Base-by-base conservation (phyloP, 345 rosid species). In the Lepidium africanum region DNA sequence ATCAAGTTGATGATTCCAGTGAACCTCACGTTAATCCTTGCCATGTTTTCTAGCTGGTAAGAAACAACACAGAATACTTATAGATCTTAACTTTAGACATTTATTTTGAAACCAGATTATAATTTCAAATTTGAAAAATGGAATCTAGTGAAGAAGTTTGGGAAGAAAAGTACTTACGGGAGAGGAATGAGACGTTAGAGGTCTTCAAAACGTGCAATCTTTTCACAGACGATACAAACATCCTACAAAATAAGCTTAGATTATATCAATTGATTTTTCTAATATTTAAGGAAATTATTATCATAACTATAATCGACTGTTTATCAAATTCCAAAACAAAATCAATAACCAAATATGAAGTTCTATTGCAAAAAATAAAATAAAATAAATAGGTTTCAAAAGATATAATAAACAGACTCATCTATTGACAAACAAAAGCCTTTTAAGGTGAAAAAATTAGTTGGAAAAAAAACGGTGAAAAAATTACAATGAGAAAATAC, bases 191-290 rank as follows among this genome's bases (percentile, higher is more conserved):
- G 46, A 83, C 76, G 13, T 86, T 86, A 10, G 88, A 85, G 81
- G 86, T 85, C 83, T 95, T 95, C 84, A 95, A 75, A 57, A 89
- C 92, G 3, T 96, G 96, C 73, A 95, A 76, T 76, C 99, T 89
- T 91, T 87, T 95, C 78, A 87, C 99, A 0, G 93, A 85, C 7
- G 94, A 87, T 40, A 89, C 88, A 78, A 95, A 95, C 97, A 91
- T 89, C 82, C 99, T 95, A 30, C 7, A 30, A 30, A 30, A 10
- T 45, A 40, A 15, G 5, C 33, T n/a, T n/a, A n/a, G n/a, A n/a
- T n/a, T n/a, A n/a, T n/a, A n/a, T n/a, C n/a, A n/a, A n/a, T n/a
- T n/a, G n/a, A n/a, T n/a, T n/a, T n/a, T n/a, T n/a, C n/a, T n/a
- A n/a, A n/a, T n/a, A n/a, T n/a, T n/a, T n/a, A n/a, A n/a, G n/a